Percentiles rank a stretch among this genome's conserved stretches.
Evolutionary conservation across 148 eudicot genomes (phyloP).

Genomic region (Silene latifolia): DNA sequence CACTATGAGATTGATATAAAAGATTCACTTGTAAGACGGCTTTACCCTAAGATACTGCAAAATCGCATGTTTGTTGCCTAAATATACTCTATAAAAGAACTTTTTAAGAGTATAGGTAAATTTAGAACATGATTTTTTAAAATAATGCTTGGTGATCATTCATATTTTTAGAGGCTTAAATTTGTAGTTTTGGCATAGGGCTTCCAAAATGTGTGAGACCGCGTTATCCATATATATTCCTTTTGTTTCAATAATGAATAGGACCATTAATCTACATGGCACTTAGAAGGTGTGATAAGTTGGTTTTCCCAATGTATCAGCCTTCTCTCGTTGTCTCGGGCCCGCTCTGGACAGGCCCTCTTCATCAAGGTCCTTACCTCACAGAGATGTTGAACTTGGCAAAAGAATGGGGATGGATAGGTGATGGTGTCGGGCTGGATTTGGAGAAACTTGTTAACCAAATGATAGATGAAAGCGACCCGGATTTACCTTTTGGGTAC

Average conservation of each 20-base stretch:
- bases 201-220: neutral
- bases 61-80: too few species aligned
- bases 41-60: too few species aligned
- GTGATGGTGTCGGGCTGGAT: constrained; percentile 45
- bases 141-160: neutral
- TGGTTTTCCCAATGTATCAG: constrained; percentile 34
- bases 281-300: neutral
- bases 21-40: too few species aligned
- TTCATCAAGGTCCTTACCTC: constrained; percentile 59
- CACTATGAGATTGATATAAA: neutral
- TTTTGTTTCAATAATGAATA: neutral
- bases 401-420: constrained; percentile 80
- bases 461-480: constrained; percentile 92
- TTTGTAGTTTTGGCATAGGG: neutral
- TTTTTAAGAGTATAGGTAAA: too few species aligned
- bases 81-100: too few species aligned
- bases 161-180: neutral
- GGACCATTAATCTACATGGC: neutral
- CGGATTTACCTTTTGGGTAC: constrained; percentile 70
- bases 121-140: too few species aligned
- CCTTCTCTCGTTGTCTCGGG: constrained; percentile 62
- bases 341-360: constrained; percentile 96
- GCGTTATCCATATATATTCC: neutral
- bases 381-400: constrained; percentile 65
- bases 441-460: constrained; percentile 61